phyloP scores from a whole-genome alignment of 164 flowering plant genomes.

The Aristolochia californica region DNA sequence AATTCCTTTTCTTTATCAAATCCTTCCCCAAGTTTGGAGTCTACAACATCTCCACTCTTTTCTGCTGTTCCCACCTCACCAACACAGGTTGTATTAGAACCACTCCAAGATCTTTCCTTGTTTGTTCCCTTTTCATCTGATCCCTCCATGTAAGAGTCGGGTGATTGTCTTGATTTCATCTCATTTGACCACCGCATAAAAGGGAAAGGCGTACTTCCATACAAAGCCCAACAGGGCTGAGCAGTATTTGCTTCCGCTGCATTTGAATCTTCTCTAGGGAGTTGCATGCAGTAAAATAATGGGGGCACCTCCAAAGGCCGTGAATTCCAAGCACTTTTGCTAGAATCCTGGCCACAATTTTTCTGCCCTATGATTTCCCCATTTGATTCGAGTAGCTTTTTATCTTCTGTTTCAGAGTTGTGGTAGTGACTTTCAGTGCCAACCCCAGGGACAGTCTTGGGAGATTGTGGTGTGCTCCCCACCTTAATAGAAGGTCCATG shows the following conservation, averaged over 20 bases:
- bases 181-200: constrained; percentile 9
- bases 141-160: constrained; percentile 6
- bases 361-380: constrained; percentile 5
- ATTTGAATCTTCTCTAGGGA: constrained; percentile 9
- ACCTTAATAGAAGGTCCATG: constrained; percentile 21
- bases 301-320: constrained; percentile 11
- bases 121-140: constrained; percentile 9
- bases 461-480: background rate
- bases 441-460: constrained; percentile 9
- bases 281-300: constrained; percentile 17
- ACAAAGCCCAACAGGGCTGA: constrained; percentile 28
- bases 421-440: constrained; percentile 8
- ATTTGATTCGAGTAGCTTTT: constrained; percentile 5
- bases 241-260: constrained; percentile 9
- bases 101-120: constrained; percentile 32
- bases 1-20: constrained; percentile 6
- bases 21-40: constrained; percentile 10
- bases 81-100: constrained; percentile 23
- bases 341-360: constrained; percentile 4
- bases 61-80: constrained; percentile 15
- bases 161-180: constrained; percentile 5
- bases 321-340: constrained; percentile 9
- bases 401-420: constrained; percentile 8
- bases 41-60: constrained; percentile 19
- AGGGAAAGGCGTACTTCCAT: constrained; percentile 21